Percentiles rank a stretch among this genome's conserved stretches.
phyloP scores from a whole-genome alignment of 495 filamentous ascomycete genomes.

The Immersiella caudata region DNA sequence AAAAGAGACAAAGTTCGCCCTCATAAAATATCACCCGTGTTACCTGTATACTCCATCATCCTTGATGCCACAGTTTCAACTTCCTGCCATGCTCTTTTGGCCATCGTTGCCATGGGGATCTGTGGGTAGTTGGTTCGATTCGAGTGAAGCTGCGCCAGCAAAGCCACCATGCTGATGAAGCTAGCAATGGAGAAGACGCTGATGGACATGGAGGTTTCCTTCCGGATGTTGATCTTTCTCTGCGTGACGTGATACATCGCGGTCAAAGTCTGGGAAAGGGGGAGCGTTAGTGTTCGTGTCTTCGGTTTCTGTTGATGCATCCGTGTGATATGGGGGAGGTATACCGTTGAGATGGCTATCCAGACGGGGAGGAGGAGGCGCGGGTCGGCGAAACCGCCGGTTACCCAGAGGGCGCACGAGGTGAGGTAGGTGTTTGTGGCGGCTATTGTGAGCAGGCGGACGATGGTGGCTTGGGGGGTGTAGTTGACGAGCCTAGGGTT shows the following conservation, averaged over 20 bases:
- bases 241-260: slow-evolving; percentile 80
- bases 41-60: slow-evolving; percentile 38
- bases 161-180: slow-evolving; percentile 72
- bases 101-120: slow-evolving; percentile 63
- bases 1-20: background rate
- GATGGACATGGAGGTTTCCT: slow-evolving; percentile 77
- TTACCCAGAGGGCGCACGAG: slow-evolving; percentile 76
- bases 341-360: slow-evolving; percentile 80
- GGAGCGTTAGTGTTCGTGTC: slow-evolving; percentile 6
- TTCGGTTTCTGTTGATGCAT: background rate
- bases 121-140: slow-evolving; percentile 65
- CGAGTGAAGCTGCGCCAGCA: slow-evolving; percentile 69
- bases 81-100: slow-evolving; percentile 48
- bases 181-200: slow-evolving; percentile 74
- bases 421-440: slow-evolving; percentile 80
- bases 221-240: slow-evolving; percentile 77
- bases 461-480: slow-evolving; percentile 80
- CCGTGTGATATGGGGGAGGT: slow-evolving; percentile 22
- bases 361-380: slow-evolving; percentile 81
- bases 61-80: slow-evolving; percentile 25
- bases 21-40: slow-evolving; percentile 27
- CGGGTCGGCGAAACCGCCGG: slow-evolving; percentile 73
- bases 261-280: slow-evolving; percentile 63
- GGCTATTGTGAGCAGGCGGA: slow-evolving; percentile 79
- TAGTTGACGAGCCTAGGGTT: slow-evolving; percentile 76